phyloP scores from a whole-genome alignment of 345 rosid genomes.

The Populus davidiana region DNA sequence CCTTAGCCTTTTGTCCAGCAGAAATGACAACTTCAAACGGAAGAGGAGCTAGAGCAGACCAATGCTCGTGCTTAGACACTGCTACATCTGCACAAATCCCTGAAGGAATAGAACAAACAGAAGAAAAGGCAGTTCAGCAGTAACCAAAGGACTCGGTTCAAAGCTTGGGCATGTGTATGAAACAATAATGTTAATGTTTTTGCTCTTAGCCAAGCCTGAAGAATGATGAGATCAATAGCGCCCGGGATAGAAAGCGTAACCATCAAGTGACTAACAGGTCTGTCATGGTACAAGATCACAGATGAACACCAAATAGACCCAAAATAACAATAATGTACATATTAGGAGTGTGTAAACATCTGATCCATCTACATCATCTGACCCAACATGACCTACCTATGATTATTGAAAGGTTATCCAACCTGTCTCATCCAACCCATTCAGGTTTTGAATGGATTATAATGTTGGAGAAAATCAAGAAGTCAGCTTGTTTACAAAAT shows the following conservation, averaged over 20 bases:
- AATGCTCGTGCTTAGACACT: constrained; percentile 65
- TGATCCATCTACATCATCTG: not conserved
- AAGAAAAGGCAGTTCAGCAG: constrained; percentile 22
- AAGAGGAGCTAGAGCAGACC: constrained; percentile 98
- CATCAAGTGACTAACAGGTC: not conserved
- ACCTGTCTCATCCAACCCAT: not conserved
- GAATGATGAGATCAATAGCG: not conserved
- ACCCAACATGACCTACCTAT: not conserved
- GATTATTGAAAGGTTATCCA: not conserved
- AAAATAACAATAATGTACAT: not conserved
- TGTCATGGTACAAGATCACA: not conserved
- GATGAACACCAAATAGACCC: not conserved
- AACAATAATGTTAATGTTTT: not conserved
- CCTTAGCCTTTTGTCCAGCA: constrained; percentile 95
- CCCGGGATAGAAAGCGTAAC: not conserved
- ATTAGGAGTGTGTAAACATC: not conserved
- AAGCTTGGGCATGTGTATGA: not conserved
- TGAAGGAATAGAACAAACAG: constrained; percentile 25
- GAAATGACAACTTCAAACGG: constrained; percentile 94
- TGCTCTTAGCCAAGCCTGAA: not conserved
- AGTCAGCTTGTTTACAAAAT: not conserved
- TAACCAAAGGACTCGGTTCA: not conserved
- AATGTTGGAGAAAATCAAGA: not conserved
- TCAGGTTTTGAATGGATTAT: not conserved
- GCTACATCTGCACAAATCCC: constrained; percentile 93